phyloP scores from a whole-genome alignment of 192 early-diverging fungal genomes.

The Coemansia sp. region DNA sequence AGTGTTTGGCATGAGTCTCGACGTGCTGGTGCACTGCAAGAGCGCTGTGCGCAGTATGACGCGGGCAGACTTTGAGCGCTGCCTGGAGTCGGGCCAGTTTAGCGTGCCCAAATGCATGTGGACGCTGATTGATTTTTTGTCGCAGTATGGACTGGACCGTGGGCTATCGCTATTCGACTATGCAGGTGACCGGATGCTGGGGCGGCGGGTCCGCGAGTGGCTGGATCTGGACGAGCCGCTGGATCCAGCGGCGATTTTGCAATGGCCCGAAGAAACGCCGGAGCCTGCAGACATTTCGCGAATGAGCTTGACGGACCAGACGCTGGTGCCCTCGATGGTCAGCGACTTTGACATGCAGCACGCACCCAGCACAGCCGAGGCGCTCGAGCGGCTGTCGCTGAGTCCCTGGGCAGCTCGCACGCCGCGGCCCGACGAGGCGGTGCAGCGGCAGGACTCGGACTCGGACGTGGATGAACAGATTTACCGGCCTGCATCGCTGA shows the following conservation, averaged over 20 bases:
- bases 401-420: conserved; percentile 6
- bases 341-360: conserved; percentile 12
- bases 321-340: conserved; percentile 33
- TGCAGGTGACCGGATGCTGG: conserved; percentile 61
- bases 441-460: conserved; percentile 1
- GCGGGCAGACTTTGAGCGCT: conserved; percentile 47
- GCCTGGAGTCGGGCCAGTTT: conserved; percentile 36
- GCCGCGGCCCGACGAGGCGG: neutral
- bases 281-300: conserved; percentile 1
- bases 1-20: conserved; percentile 72
- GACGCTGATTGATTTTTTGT: conserved; percentile 48
- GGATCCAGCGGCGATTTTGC: conserved; percentile 18
- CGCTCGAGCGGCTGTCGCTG: conserved; percentile 40
- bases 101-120: conserved; percentile 51
- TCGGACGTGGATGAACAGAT: conserved; percentile 6
- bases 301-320: conserved; percentile 34
- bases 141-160: conserved; percentile 32
- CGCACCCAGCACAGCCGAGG: conserved; percentile 26
- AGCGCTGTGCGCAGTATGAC: conserved; percentile 58
- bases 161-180: conserved; percentile 36
- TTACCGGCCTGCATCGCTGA: neutral
- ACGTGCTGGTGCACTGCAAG: conserved; percentile 61
- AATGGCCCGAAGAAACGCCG: conserved; percentile 13
- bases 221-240: conserved; percentile 65
- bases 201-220: conserved; percentile 70